Evolutionary conservation across 257 asterid species (phyloP).

Genomic region (Linaria vulgaris): DNA sequence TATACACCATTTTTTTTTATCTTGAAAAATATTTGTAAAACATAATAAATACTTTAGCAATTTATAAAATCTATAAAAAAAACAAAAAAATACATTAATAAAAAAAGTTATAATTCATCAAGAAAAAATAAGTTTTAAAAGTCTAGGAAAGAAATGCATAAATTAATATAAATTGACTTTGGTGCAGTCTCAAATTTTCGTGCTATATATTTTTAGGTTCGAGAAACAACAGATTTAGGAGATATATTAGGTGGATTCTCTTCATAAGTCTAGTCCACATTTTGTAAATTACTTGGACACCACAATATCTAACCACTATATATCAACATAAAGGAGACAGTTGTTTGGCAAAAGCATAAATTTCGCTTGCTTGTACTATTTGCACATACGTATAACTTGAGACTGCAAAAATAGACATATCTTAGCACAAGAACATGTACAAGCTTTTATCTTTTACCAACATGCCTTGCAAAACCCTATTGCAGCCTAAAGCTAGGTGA

Average conservation of each 20-base stretch:
- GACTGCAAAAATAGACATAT: conserved; percentile 9
- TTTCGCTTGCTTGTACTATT: conserved; percentile 2
- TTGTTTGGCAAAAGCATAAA: conserved; percentile 22
- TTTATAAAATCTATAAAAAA: too few species aligned
- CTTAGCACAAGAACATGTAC: conserved; percentile 25
- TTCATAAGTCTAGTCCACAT: conserved; percentile 13
- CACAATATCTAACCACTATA: conserved; percentile 22
- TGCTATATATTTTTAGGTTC: conserved; percentile 4
- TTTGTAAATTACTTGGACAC: conserved; percentile 32
- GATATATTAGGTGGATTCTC: conserved; percentile 7
- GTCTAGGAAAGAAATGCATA: too few species aligned
- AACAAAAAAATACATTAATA: too few species aligned
- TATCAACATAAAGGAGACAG: conserved; percentile 4
- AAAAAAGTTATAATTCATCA: too few species aligned
- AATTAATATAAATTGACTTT: too few species aligned
- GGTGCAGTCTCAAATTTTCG: background rate
- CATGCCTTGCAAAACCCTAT: conserved; percentile 39
- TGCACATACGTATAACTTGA: conserved; percentile 17
- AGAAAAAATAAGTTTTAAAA: too few species aligned
- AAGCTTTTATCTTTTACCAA: conserved; percentile 30
- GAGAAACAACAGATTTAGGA: background rate
- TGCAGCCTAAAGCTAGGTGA: conserved; percentile 48
- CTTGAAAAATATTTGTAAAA: too few species aligned
- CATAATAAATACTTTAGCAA: too few species aligned
- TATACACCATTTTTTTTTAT: too few species aligned